Evolutionary conservation across 495 filamentous ascomycete genomes (phyloP).

Genomic region (Trypethelium eluteriae): DNA sequence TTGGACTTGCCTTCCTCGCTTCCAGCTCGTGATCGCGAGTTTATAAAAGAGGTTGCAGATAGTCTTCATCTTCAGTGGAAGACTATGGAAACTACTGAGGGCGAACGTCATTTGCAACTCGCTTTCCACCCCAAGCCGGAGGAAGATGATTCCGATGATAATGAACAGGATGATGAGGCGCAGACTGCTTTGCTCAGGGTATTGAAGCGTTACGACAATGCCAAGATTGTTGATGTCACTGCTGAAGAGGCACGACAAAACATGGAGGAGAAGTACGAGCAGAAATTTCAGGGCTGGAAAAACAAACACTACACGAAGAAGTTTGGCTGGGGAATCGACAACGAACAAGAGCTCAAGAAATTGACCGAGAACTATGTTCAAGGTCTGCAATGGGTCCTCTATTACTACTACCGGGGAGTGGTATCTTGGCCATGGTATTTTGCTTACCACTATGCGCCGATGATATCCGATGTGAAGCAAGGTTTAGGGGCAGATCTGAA

Average conservation of each 20-base stretch:
- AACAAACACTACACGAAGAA: conserved; percentile 85
- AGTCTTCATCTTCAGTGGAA: conserved; percentile 74
- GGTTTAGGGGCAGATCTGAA: conserved; percentile 81
- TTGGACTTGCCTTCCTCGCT: conserved; percentile 69
- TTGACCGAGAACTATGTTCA: conserved; percentile 95
- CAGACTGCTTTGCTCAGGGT: conserved; percentile 75
- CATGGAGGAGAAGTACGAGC: conserved; percentile 73
- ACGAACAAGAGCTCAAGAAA: conserved; percentile 71
- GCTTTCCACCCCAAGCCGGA: conserved; percentile 53
- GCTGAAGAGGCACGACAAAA: conserved; percentile 67
- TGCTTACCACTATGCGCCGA: conserved; percentile 90
- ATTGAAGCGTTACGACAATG: conserved; percentile 81
- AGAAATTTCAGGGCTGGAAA: conserved; percentile 86
- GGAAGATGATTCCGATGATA: conserved; percentile 49
- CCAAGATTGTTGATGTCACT: conserved; percentile 72
- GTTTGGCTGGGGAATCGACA: conserved; percentile 80
- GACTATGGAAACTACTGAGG: conserved; percentile 68
- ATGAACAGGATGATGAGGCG: conserved; percentile 75
- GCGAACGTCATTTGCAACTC: conserved; percentile 70
- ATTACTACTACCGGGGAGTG: conserved; percentile 95
- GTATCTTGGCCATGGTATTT: conserved; percentile 99
- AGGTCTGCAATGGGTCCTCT: conserved; percentile 96
- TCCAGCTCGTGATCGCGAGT: conserved; percentile 80
- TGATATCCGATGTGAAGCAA: conserved; percentile 92
- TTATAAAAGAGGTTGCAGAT: conserved; percentile 80